A percentile compares a stretch with the other conserved stretches of the same genome.
Evolutionary conservation across 1,284 basidiomycete species (phyloP).

Genomic region (Waitea zeae): DNA sequence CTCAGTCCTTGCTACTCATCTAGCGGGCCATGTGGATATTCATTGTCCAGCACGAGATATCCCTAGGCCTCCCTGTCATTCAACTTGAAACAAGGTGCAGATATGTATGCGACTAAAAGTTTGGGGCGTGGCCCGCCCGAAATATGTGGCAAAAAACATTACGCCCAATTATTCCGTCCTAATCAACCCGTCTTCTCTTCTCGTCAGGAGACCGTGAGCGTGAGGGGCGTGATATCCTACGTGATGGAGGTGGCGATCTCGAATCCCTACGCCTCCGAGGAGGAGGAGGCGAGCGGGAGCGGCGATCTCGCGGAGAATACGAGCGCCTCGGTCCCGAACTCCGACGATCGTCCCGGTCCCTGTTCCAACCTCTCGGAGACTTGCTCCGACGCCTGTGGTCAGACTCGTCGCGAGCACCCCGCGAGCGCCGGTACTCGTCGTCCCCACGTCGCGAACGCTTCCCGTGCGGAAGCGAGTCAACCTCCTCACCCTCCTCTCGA

Average conservation of each 20-base stretch:
- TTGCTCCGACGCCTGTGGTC: slow-evolving; percentile 13
- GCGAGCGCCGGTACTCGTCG: slow-evolving; percentile 6
- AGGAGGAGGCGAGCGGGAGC: slow-evolving; percentile 13
- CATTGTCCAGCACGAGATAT: too few relatives aligned
- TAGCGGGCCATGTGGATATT: not conserved
- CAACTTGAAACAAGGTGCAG: too few relatives aligned
- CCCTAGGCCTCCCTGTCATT: too few relatives aligned
- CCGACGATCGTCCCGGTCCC: slow-evolving; percentile 10
- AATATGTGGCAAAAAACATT: too few relatives aligned
- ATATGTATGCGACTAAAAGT: too few relatives aligned
- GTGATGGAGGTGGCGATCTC: slow-evolving; percentile 19
- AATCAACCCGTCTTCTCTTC: slow-evolving; percentile 18
- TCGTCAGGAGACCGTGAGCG: too few relatives aligned
- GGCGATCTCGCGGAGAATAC: slow-evolving; percentile 15
- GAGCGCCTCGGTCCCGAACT: slow-evolving; percentile 10
- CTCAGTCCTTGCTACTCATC: not conserved
- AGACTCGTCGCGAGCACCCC: slow-evolving; percentile 24
- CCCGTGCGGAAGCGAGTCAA: slow-evolving; percentile 8
- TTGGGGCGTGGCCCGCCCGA: too few relatives aligned
- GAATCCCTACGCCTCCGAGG: slow-evolving; percentile 22
- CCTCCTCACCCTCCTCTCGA: slow-evolving; percentile 16
- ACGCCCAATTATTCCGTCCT: slow-evolving; percentile 1
- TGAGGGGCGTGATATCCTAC: too few relatives aligned
- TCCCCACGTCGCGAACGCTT: slow-evolving; percentile 8
- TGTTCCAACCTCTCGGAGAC: slow-evolving; percentile 12